A percentile compares a stretch with the other conserved stretches of the same genome.
Evolutionary conservation across 441 rosid species (phyloP).

Genomic region (Croton setiger): DNA sequence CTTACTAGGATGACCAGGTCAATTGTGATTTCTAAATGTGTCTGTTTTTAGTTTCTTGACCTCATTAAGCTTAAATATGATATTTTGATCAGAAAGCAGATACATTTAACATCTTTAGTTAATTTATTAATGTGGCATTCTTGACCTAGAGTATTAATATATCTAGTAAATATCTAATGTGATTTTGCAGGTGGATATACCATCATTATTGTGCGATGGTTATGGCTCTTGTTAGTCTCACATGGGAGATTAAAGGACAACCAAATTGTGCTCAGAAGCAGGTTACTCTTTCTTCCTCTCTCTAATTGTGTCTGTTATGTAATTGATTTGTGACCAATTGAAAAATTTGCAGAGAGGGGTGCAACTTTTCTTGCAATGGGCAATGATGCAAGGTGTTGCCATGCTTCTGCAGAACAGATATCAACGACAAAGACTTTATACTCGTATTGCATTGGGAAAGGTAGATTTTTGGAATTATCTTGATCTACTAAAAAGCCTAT

Average conservation of each 20-base stretch:
- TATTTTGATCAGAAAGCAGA: neutral
- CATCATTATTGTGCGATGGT: conserved; percentile 96
- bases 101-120: neutral
- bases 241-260: conserved; percentile 97
- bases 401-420: conserved; percentile 98
- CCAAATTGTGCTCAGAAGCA: conserved; percentile 94
- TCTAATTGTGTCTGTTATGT: conserved; percentile 14
- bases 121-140: no score
- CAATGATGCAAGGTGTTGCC: conserved; percentile 99
- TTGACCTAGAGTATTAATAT: no score
- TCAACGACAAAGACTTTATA: conserved; percentile 96
- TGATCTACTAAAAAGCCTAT: neutral
- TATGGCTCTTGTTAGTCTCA: conserved; percentile 96
- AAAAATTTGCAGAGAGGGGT: conserved; percentile 77
- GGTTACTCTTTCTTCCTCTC: conserved; percentile 38
- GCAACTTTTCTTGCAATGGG: conserved; percentile 96
- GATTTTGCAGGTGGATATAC: conserved; percentile 86
- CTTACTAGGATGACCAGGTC: neutral
- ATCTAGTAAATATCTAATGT: neutral
- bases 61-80: neutral
- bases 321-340: conserved; percentile 18
- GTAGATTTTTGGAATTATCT: conserved; percentile 34
- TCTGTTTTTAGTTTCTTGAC: neutral
- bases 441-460: conserved; percentile 97
- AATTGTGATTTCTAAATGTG: no score